These are phyloP conservation scores for Colletotrichum cordylinicola DNA, from an alignment of 2,329 filamentous ascomycete genomes.

Conservation along the genomic window DNA sequence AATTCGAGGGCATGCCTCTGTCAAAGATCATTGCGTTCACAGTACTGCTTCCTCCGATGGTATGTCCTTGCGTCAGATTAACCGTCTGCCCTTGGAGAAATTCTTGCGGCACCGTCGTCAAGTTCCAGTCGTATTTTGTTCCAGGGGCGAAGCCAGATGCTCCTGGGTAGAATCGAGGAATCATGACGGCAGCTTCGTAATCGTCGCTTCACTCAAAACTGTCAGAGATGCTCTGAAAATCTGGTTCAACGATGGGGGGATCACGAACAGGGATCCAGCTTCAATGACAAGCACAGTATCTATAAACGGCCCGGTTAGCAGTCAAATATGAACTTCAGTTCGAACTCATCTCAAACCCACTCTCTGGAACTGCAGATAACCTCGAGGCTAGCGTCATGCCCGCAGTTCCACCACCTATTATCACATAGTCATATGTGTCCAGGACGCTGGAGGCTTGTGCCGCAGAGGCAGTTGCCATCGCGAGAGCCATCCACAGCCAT, in stretches of 20 bases:
- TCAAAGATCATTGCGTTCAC: conserved; percentile 48
- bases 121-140: conserved; percentile 39
- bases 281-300: conserved; percentile 23
- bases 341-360: background rate
- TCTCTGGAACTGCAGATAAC: conserved; percentile 8
- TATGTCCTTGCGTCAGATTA: conserved; percentile 44
- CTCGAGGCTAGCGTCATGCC: conserved; percentile 38
- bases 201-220: background rate
- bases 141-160: conserved; percentile 25
- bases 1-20: conserved; percentile 32
- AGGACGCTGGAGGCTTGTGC: background rate
- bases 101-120: conserved; percentile 42
- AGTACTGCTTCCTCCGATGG: conserved; percentile 49
- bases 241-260: background rate
- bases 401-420: conserved; percentile 36
- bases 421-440: conserved; percentile 31
- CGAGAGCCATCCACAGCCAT: background rate
- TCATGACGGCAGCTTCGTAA: conserved; percentile 14
- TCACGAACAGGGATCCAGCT: conserved; percentile 19
- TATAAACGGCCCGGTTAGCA: background rate
- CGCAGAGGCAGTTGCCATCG: background rate
- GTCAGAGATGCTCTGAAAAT: background rate
- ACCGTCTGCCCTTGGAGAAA: conserved; percentile 40
- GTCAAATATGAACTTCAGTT: background rate
- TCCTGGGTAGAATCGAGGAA: conserved; percentile 3